Percentiles rank a stretch among this genome's conserved stretches.
Conservation (phyloP, 768 basidiomycete species). For the Mycena leptocephala region DNA sequence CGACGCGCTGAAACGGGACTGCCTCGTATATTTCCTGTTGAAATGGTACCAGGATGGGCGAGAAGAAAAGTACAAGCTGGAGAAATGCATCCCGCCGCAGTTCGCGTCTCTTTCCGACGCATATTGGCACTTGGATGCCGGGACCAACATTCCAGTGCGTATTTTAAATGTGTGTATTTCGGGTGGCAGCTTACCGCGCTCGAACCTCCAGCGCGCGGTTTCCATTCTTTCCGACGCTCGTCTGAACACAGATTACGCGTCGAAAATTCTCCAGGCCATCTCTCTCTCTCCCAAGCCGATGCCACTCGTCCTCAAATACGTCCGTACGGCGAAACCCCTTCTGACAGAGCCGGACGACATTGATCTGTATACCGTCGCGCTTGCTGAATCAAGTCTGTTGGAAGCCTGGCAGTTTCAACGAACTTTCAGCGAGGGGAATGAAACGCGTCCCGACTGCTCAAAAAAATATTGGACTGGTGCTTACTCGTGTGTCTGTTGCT, state of each 20-base stretch:
- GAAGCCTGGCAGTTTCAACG: conserved; percentile 87
- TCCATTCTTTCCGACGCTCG: conserved; percentile 82
- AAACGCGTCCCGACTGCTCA: conserved; percentile 70
- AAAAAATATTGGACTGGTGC: conserved; percentile 78
- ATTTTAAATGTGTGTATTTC: neutral
- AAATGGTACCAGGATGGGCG: conserved; percentile 83
- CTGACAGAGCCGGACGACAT: conserved; percentile 81
- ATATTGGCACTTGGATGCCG: conserved; percentile 88
- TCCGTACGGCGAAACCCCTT: conserved; percentile 83
- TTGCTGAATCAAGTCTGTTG: conserved; percentile 74
- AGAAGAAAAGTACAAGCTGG: conserved; percentile 66
- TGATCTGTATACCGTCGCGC: conserved; percentile 77
- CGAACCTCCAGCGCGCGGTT: conserved; percentile 70
- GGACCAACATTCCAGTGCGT: conserved; percentile 76
- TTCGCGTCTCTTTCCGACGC: conserved; percentile 85
- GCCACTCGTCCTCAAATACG: conserved; percentile 78
- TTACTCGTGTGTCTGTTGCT: conserved; percentile 71
- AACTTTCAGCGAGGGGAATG: conserved; percentile 74
- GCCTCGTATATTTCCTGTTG: conserved; percentile 85
- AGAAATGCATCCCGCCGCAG: conserved; percentile 81
- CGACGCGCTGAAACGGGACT: conserved; percentile 86
- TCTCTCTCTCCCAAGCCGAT: conserved; percentile 64
- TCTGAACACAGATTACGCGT: conserved; percentile 82
- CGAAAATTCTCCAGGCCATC: conserved; percentile 83
- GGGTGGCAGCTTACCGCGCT: neutral